These are phyloP conservation scores for Onygena corvina DNA, from an alignment of 2,329 filamentous ascomycete genomes.

Conservation along the genomic window DNA sequence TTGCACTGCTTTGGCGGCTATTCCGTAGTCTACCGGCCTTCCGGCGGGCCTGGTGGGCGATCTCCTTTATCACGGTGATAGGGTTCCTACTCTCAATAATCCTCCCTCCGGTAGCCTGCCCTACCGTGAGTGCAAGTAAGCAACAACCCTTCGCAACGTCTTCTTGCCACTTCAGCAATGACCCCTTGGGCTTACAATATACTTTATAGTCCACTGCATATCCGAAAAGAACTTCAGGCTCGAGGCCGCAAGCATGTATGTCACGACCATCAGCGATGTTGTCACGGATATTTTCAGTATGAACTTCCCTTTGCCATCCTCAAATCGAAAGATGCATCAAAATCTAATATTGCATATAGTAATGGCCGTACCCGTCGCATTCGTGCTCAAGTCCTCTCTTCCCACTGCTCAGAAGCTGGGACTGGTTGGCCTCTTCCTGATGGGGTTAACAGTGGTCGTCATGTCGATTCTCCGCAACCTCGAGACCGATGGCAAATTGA, in stretches of 20 bases:
- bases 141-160: background rate
- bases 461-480: conserved; percentile 14
- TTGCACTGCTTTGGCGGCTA: conserved; percentile 12
- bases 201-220: conserved; percentile 10
- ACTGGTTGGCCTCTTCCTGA: conserved; percentile 12
- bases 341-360: conserved; percentile 1
- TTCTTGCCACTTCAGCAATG: background rate
- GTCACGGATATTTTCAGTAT: conserved; percentile 12
- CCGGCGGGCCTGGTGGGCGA: conserved; percentile 8
- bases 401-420: conserved; percentile 11
- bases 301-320: background rate
- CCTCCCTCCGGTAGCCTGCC: conserved; percentile 9
- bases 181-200: background rate
- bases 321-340: background rate
- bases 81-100: background rate
- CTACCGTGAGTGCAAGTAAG: conserved; percentile 9
- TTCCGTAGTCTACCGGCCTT: conserved; percentile 8
- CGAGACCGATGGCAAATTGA: conserved; percentile 8
- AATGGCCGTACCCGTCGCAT: conserved; percentile 12
- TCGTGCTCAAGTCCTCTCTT: conserved; percentile 12
- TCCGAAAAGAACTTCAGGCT: conserved; percentile 1
- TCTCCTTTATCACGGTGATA: background rate
- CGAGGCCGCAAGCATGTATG: conserved; percentile 10
- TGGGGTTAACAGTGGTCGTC: conserved; percentile 12
- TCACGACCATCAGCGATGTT: conserved; percentile 11